phyloP scores from a whole-genome alignment of 371 early-diverging fungal genomes.

The Antonospora locustae region DNA sequence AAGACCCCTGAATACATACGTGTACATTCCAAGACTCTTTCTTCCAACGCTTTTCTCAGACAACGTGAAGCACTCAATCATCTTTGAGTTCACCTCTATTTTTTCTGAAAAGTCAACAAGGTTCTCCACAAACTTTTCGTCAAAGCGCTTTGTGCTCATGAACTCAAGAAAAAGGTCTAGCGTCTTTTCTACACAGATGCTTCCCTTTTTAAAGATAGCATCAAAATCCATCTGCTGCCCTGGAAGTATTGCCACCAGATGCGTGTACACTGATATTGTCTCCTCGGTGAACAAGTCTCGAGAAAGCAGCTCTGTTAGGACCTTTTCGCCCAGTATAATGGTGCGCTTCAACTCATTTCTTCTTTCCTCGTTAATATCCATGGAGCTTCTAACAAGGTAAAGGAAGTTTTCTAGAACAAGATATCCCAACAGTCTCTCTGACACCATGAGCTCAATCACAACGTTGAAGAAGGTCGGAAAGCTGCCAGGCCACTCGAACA shows the following conservation, averaged over 20 bases:
- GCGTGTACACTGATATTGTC: conserved; percentile 38
- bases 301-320: conserved; percentile 23
- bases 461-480: conserved; percentile 41
- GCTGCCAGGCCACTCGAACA: conserved; percentile 50
- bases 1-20: conserved; percentile 35
- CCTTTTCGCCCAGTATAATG: conserved; percentile 22
- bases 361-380: conserved; percentile 52
- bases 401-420: conserved; percentile 44
- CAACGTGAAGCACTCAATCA: conserved; percentile 18
- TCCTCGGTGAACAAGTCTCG: conserved; percentile 4
- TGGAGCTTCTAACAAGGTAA: conserved; percentile 35
- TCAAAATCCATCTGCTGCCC: conserved; percentile 20
- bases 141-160: background rate
- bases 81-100: conserved; percentile 8
- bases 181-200: conserved; percentile 15
- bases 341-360: conserved; percentile 49
- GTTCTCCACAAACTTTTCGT: conserved; percentile 1
- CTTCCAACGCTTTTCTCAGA: conserved; percentile 14
- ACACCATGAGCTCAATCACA: conserved; percentile 24
- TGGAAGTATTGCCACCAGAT: conserved; percentile 35
- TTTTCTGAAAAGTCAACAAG: conserved; percentile 16
- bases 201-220: conserved; percentile 23
- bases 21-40: conserved; percentile 27
- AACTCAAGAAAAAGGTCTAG: conserved; percentile 38
- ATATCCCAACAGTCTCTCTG: conserved; percentile 24